Evolutionary conservation across 306 rosid species (phyloP), one percentile per base, ranked within the genome.

Genomic region (Prunus salicina): DNA sequence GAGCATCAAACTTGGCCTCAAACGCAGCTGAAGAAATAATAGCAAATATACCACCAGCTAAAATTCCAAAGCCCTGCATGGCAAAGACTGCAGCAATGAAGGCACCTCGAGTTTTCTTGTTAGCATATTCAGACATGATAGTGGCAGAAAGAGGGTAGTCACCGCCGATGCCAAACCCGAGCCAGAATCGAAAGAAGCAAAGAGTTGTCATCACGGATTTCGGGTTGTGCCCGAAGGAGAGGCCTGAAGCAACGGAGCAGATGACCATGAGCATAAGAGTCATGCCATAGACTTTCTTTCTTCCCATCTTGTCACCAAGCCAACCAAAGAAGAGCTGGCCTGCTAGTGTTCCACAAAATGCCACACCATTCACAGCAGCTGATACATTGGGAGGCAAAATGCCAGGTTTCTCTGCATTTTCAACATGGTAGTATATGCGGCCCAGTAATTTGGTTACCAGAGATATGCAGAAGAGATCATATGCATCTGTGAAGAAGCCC

Each of bases 401-500:
- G 0, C 96, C 97, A 0, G 96, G 96, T 60, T 88, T 84, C 16
- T 3, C 34, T 0, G 91, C 80, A 1, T 84, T 89, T 2, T 90
- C 96, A 6, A 85, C 89, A 14, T 87, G 90, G 78, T 92, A 92
- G 49, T 88, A 92, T 55, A 92, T 83, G 18, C 97, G 86, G 19
- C 97, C 97, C 5, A 92, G 93, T 60, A 92, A 82, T 78, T 90
- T 92, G 20, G 97, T 92, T 1, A 92, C 90, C 1, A 92, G 81
- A 5, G 97, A 89, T 43, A 89, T 57, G 55, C 97, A 88, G 74
- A 92, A 92, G 5, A 92, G 82, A 69, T 92, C 96, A 63, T 90
- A 92, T 6, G 97, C 93, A 79, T 92, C 96, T 0, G 97, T 92
- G 88, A 92, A 92, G 78, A 92, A 92, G 3, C 97, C 97, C 93